phyloP scores from a whole-genome alignment of 1,139 yeast genomes.

The Meyerozyma smithsonii region DNA sequence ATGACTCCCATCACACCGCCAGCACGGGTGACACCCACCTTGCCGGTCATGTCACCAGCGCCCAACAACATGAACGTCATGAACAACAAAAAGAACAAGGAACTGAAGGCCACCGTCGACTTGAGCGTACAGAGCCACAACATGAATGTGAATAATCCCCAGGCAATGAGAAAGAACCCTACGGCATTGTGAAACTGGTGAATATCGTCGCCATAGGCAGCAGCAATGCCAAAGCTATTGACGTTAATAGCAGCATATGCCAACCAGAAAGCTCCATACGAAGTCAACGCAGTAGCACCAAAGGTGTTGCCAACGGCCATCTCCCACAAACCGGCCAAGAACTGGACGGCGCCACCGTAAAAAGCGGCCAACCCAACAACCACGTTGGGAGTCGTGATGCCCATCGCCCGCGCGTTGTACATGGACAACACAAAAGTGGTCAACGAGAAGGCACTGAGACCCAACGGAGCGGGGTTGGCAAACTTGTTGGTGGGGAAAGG shows the following conservation, averaged over 20 bases:
- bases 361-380: constrained; percentile 49
- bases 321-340: constrained; percentile 66
- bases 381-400: constrained; percentile 43
- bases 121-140: constrained; percentile 56
- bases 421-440: constrained; percentile 48
- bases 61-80: constrained; percentile 54
- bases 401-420: constrained; percentile 49
- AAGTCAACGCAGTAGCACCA: constrained; percentile 59
- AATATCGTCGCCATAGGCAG: constrained; percentile 43
- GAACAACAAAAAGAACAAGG: constrained; percentile 49
- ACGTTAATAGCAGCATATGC: constrained; percentile 56
- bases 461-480: constrained; percentile 62
- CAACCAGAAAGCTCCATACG: constrained; percentile 77
- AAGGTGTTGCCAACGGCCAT: constrained; percentile 61
- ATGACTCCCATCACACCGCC: constrained; percentile 68
- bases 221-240: constrained; percentile 50
- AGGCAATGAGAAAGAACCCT: constrained; percentile 60
- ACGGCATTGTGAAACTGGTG: constrained; percentile 46
- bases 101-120: constrained; percentile 58
- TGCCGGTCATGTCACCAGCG: constrained; percentile 50
- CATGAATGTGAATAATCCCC: constrained; percentile 60
- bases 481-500: constrained; percentile 32
- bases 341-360: constrained; percentile 58
- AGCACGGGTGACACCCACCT: constrained; percentile 47
- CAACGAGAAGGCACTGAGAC: constrained; percentile 49